Evolutionary conservation across 2,329 filamentous ascomycete genomes (phyloP).

Genomic region (Venturiaceae sp.): DNA sequence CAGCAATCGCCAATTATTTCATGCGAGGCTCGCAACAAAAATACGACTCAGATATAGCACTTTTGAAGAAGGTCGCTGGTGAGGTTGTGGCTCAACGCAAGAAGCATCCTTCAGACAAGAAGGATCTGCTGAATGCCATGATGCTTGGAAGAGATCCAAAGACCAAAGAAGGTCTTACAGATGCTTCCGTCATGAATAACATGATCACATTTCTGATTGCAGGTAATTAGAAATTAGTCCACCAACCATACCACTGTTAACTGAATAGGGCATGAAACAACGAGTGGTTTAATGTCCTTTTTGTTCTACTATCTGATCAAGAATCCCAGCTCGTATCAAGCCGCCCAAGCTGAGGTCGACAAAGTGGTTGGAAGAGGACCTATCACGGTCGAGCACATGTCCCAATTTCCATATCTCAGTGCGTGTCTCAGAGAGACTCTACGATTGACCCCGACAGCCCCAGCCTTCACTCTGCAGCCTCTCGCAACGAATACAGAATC

Average conservation of each 20-base stretch:
- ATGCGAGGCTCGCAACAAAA: background rate
- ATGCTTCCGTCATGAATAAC: constrained; percentile 56
- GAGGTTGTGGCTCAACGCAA: constrained; percentile 9
- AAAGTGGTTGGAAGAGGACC: constrained; percentile 37
- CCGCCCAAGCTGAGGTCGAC: constrained; percentile 46
- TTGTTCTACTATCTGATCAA: constrained; percentile 17
- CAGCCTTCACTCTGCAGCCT: constrained; percentile 35
- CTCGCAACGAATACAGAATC: background rate
- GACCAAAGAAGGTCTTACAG: constrained; percentile 47
- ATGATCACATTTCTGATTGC: constrained; percentile 58
- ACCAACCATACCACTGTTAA: constrained; percentile 33
- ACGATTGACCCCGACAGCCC: constrained; percentile 44
- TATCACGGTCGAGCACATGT: constrained; percentile 38
- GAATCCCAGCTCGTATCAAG: constrained; percentile 38
- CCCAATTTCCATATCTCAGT: constrained; percentile 43
- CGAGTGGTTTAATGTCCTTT: constrained; percentile 16
- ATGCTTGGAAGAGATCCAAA: constrained; percentile 50
- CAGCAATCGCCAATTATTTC: constrained; percentile 6
- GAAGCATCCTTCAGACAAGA: constrained; percentile 32
- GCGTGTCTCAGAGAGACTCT: constrained; percentile 31
- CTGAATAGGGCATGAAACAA: constrained; percentile 17
- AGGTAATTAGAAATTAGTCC: constrained; percentile 26
- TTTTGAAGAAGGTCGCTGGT: constrained; percentile 28
- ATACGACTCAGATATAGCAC: constrained; percentile 37
- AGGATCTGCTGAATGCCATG: constrained; percentile 41